phyloP scores from a whole-genome alignment of 345 rosid species.

The Psidium friedrichsthalianum region DNA sequence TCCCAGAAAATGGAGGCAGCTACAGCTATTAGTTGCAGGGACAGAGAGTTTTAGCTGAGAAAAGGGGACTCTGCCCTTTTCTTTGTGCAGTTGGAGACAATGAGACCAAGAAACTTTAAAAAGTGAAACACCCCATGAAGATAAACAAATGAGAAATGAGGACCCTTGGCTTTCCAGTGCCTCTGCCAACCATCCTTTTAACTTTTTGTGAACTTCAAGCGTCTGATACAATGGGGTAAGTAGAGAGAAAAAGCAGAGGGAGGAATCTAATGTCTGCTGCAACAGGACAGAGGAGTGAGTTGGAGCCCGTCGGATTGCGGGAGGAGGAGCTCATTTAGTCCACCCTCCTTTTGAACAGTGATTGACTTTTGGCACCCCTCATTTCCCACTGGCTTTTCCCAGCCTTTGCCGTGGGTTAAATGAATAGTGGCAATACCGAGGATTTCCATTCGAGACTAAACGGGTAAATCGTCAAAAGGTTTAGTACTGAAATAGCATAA shows the following conservation, averaged over 20 bases:
- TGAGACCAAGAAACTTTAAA: neutral
- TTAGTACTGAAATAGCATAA: too few relatives aligned
- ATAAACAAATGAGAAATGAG: neutral
- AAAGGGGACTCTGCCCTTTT: neutral
- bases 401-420: neutral
- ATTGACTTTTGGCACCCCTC: neutral
- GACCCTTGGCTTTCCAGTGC: neutral
- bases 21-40: neutral
- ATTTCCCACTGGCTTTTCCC: neutral
- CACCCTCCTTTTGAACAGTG: neutral
- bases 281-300: slow-evolving; percentile 3
- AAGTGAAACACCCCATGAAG: neutral
- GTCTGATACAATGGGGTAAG: neutral
- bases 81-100: neutral
- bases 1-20: neutral
- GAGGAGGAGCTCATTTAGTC: neutral
- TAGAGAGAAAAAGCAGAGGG: neutral
- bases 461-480: too few relatives aligned
- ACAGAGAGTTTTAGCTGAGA: neutral
- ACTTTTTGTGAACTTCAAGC: neutral
- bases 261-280: neutral
- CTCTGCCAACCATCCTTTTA: neutral
- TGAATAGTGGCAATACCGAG: neutral
- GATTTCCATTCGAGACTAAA: neutral
- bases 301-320: neutral